These are phyloP conservation scores for Poronia punctata DNA, from an alignment of 495 filamentous ascomycete species.

Conservation along the genomic window DNA sequence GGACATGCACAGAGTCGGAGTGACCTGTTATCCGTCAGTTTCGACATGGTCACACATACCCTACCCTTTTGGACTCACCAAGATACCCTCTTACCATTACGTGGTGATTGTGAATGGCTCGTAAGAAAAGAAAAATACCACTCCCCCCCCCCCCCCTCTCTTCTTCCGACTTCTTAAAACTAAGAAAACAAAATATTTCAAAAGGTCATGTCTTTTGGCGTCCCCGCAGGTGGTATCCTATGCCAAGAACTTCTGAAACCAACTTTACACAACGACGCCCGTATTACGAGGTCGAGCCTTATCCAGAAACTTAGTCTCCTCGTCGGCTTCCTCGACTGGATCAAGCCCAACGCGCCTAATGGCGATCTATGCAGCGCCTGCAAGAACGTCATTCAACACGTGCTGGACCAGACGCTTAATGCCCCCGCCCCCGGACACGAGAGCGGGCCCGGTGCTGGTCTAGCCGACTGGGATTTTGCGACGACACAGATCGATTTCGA, in stretches of 20 bases:
- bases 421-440: constrained; percentile 12
- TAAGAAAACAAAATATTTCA: background rate
- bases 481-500: constrained; percentile 22
- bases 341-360: constrained; percentile 48
- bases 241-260: constrained; percentile 56
- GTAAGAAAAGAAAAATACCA: constrained; percentile 35
- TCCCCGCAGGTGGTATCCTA: constrained; percentile 53
- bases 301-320: constrained; percentile 61
- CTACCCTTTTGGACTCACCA: constrained; percentile 41
- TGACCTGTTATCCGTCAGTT: constrained; percentile 47
- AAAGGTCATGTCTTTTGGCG: constrained; percentile 47
- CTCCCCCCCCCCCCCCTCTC: background rate
- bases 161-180: background rate
- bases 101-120: constrained; percentile 49
- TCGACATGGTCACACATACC: constrained; percentile 39
- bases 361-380: constrained; percentile 44
- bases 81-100: constrained; percentile 42
- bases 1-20: constrained; percentile 43
- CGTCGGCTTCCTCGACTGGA: constrained; percentile 50
- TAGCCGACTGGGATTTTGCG: constrained; percentile 17
- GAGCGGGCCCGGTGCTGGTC: constrained; percentile 8
- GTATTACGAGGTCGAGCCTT: constrained; percentile 48
- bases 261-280: constrained; percentile 34
- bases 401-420: constrained; percentile 41
- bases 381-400: constrained; percentile 34